Percentiles rank a stretch among this genome's conserved stretches.
phyloP scores from a whole-genome alignment of 164 flowering plant genomes.

The Kalanchoe fedtschenkoi region DNA sequence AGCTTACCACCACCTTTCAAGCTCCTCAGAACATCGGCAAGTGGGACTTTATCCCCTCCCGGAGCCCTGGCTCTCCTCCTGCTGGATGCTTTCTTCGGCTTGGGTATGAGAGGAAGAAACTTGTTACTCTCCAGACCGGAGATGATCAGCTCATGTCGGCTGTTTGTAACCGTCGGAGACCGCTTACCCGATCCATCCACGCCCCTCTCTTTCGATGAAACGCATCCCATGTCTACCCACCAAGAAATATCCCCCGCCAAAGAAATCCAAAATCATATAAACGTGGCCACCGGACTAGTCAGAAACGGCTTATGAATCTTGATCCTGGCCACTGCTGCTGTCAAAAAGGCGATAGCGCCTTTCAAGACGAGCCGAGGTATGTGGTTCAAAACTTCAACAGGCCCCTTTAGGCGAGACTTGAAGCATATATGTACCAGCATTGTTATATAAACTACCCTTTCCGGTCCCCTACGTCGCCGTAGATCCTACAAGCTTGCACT shows the following conservation, averaged over 20 bases:
- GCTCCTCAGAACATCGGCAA: neutral
- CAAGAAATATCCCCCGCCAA: neutral
- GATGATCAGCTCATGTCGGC: neutral
- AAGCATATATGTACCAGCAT: too few species aligned
- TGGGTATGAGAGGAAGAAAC: neutral
- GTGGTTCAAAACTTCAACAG: too few species aligned
- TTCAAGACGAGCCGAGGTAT: too few species aligned
- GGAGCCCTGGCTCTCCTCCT: neutral
- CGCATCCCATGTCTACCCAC: conserved; percentile 1
- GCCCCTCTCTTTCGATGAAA: conserved; percentile 1
- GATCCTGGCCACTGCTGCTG: too few species aligned
- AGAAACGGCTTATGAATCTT: too few species aligned
- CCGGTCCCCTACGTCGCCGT: too few species aligned
- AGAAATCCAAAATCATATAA: neutral
- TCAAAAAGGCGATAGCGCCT: too few species aligned
- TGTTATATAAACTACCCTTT: too few species aligned
- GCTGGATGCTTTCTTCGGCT: neutral
- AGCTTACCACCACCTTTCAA: neutral
- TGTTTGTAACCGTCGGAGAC: neutral
- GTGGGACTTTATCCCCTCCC: neutral
- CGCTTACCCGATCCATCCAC: neutral
- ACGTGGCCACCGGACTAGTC: too few species aligned
- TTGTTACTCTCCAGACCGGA: conserved; percentile 2
- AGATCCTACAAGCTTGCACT: too few species aligned
- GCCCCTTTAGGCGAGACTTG: too few species aligned